Percentiles rank a stretch among this genome's conserved stretches.
These are phyloP conservation scores for Paecilomyces fulvus DNA, from an alignment of 2,329 filamentous ascomycete species.

Conservation along the genomic window DNA sequence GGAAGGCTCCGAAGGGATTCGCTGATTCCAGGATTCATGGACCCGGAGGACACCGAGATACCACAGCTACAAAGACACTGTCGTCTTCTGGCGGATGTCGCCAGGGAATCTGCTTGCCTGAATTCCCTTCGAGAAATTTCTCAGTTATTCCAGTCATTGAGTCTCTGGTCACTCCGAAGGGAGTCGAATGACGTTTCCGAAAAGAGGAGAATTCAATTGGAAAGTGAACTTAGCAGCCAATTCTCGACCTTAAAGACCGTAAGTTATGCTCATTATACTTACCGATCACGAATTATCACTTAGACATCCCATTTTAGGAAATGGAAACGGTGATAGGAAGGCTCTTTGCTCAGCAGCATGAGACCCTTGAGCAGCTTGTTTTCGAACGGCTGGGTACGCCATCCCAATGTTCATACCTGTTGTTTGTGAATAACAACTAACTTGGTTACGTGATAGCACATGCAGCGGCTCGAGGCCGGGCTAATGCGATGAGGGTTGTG, in stretches of 20 bases:
- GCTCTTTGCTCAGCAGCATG: not conserved
- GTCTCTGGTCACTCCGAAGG: not conserved
- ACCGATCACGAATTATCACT: not conserved
- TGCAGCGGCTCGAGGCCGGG: not conserved
- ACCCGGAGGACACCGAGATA: constrained; percentile 49
- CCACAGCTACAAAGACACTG: constrained; percentile 53
- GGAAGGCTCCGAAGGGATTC: constrained; percentile 47
- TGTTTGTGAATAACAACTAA: not conserved
- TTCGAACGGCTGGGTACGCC: not conserved
- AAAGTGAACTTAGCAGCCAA: not conserved
- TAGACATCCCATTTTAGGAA: not conserved
- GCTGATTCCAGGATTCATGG: constrained; percentile 44
- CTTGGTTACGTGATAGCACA: not conserved
- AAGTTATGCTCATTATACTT: not conserved
- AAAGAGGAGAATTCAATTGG: not conserved
- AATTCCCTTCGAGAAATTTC: constrained; percentile 28
- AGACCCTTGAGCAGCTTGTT: not conserved
- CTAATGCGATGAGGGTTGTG: not conserved
- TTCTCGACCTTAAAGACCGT: not conserved
- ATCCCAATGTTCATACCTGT: not conserved
- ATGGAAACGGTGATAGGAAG: not conserved
- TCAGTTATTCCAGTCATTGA: constrained; percentile 1
- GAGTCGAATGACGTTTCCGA: not conserved
- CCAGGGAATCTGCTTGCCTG: constrained; percentile 27
- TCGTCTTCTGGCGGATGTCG: constrained; percentile 47